These are phyloP conservation scores for Cicer judaicum DNA, from an alignment of 306 rosid species.

Conservation along the genomic window DNA sequence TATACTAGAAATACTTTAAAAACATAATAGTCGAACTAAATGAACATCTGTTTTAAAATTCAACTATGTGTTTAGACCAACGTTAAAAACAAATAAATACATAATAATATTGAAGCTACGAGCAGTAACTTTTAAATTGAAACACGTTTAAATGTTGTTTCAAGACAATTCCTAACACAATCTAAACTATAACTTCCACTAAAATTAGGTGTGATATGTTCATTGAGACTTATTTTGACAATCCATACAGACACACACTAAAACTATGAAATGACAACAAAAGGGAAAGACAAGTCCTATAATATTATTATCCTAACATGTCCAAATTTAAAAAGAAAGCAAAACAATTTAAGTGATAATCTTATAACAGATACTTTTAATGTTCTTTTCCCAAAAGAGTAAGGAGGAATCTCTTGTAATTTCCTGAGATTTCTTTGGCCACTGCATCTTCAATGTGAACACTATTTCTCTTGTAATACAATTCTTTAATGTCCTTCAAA, in stretches of 20 bases:
- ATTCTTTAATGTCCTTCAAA: constrained; percentile 61
- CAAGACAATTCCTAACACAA: no score
- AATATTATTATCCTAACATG: background rate
- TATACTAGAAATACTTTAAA: no score
- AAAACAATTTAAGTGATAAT: background rate
- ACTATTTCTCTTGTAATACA: constrained; percentile 72
- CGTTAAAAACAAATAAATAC: no score
- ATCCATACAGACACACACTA: background rate
- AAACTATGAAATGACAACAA: background rate
- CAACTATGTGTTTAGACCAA: no score
- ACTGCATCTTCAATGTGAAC: constrained; percentile 64
- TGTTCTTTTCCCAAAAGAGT: constrained; percentile 66
- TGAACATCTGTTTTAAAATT: no score
- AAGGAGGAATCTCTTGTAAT: constrained; percentile 69
- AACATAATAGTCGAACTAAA: no score
- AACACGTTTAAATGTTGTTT: no score
- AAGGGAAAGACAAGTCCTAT: background rate
- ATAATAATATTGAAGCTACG: no score
- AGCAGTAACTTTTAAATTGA: no score
- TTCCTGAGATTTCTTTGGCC: constrained; percentile 66
- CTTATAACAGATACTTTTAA: constrained; percentile 23
- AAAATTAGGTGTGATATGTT: background rate
- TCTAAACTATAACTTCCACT: no score
- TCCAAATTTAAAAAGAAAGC: background rate
- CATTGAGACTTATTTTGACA: background rate